Percentiles rank a stretch among this genome's conserved stretches.
Conservation (phyloP, 2,329 filamentous ascomycete species). For the Clarireedia homoeocarpa region DNA sequence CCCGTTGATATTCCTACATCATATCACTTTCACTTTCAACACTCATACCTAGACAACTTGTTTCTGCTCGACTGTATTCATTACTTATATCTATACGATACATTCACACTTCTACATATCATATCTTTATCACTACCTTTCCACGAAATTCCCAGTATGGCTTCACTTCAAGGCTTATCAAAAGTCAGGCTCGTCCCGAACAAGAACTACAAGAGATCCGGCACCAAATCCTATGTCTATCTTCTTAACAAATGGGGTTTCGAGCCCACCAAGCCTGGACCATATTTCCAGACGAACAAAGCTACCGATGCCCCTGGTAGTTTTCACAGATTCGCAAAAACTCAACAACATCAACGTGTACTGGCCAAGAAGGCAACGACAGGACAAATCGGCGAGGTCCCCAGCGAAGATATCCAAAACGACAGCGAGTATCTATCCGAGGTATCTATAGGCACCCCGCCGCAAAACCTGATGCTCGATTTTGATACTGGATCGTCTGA, state of each 20-base stretch:
- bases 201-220: slow-evolving; percentile 49
- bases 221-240: slow-evolving; percentile 56
- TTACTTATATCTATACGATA: not conserved
- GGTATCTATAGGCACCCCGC: slow-evolving; percentile 56
- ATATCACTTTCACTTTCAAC: not conserved
- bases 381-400: slow-evolving; percentile 40
- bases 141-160: slow-evolving; percentile 17
- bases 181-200: slow-evolving; percentile 48
- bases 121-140: not conserved
- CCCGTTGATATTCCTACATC: not conserved
- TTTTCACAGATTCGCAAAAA: slow-evolving; percentile 41
- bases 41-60: not conserved
- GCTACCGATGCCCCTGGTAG: slow-evolving; percentile 34
- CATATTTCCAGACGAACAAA: slow-evolving; percentile 45
- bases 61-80: not conserved
- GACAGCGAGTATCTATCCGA: slow-evolving; percentile 58
- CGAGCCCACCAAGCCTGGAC: slow-evolving; percentile 53
- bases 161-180: slow-evolving; percentile 25
- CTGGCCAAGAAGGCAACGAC: slow-evolving; percentile 36
- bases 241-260: slow-evolving; percentile 56
- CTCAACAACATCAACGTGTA: slow-evolving; percentile 37
- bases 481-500: slow-evolving; percentile 68
- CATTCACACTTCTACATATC: not conserved
- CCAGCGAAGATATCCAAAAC: slow-evolving; percentile 58
- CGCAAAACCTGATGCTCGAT: slow-evolving; percentile 53